Percentiles rank a stretch among this genome's conserved stretches.
These are phyloP conservation scores for Clavispora vitiphila DNA, from an alignment of 805 yeast genomes.

Conservation along the genomic window DNA sequence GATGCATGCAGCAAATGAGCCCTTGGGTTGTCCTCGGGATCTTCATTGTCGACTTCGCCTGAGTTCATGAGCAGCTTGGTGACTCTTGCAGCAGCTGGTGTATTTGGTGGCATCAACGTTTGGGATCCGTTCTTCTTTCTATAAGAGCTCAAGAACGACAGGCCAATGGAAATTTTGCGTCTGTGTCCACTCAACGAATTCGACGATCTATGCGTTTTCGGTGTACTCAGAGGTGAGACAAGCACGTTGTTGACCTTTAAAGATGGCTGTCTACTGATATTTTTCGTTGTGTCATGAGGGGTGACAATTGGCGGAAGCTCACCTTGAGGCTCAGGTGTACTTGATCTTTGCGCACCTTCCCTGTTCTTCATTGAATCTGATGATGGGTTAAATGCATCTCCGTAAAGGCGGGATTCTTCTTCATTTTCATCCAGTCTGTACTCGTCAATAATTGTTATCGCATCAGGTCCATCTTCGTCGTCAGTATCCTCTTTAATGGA, in stretches of 20 bases:
- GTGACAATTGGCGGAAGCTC: constrained; percentile 12
- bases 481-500: constrained; percentile 1
- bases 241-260: constrained; percentile 25
- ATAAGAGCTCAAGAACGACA: constrained; percentile 44
- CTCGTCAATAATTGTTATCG: constrained; percentile 14
- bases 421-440: constrained; percentile 16
- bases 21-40: constrained; percentile 24
- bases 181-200: constrained; percentile 43
- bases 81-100: constrained; percentile 48
- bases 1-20: constrained; percentile 21
- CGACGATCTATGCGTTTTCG: constrained; percentile 33
- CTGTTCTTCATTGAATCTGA: constrained; percentile 23
- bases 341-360: constrained; percentile 15
- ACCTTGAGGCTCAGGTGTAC: constrained; percentile 23
- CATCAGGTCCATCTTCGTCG: constrained; percentile 13
- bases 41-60: constrained; percentile 25
- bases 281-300: constrained; percentile 14
- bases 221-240: constrained; percentile 26
- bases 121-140: constrained; percentile 45
- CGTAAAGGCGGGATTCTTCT: constrained; percentile 33
- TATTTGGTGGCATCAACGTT: constrained; percentile 44
- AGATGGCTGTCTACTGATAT: constrained; percentile 37
- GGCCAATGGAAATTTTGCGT: constrained; percentile 61
- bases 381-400: constrained; percentile 37
- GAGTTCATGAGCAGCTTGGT: constrained; percentile 24